Base-by-base conservation (phyloP, 1,284 basidiomycete genomes). In the Tetrapyrgos nigripes region DNA sequence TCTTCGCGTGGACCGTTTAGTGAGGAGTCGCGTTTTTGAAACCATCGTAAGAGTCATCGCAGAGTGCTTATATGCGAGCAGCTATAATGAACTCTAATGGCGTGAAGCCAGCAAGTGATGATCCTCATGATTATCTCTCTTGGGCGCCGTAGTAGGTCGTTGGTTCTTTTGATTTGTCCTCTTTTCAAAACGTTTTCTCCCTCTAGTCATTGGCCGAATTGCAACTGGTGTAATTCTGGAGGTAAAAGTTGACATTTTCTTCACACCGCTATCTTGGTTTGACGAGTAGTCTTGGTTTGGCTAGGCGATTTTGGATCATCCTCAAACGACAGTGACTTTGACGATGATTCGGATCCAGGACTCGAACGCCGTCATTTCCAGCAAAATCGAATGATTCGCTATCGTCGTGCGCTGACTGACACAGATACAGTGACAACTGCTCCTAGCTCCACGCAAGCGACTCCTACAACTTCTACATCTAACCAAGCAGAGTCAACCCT, bases 131-230 rank as follows among this genome's bases (percentile, higher is more conserved):
- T 66, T 86, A 84, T 66, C 67, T 84, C 62, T 84, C 82, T 57
- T 84, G 80, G 79, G 82, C 82, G 28, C 83, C 83, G 9, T 86
- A 85, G 83, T 84, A 64, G 65, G 80, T 71, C 11, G 8, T 37
- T 45, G 19, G 9, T 49, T 10, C 14, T 31, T 4, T 8, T 21
- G 11, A n/a, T 17, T 35, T 11, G 5, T 37, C 24, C 27, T 23
- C 44, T 33, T 44, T 21, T 9, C 14, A 28, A 35, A 37, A 19
- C 10, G 40, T 55, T 31, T n/a, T 23, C 9, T 24, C 28, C 40
- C 54, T 68, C 37, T 50, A 84, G 83, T 61, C 82, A 80, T 65
- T 85, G 83, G 83, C 83, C 83, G 0, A 66, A 84, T 58, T 86
- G 84, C 67, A 77, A 82, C 64, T 75, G 83, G 82, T 75, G 82